phyloP scores from a whole-genome alignment of 2,329 filamentous ascomycete genomes.

The Fonsecaea multimorphosa region DNA sequence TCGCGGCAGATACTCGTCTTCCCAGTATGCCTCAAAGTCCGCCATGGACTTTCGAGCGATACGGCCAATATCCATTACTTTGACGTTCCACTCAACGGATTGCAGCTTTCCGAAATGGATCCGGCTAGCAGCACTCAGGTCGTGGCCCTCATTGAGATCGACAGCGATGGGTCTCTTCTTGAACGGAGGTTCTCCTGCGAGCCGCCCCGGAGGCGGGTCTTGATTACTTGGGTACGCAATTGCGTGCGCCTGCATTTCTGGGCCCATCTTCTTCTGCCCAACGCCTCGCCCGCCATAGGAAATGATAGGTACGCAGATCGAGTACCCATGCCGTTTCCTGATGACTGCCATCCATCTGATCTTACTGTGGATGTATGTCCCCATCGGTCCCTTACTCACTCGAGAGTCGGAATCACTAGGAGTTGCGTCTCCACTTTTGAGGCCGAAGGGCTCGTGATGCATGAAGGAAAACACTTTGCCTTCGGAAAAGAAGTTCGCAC shows the following conservation, averaged over 20 bases:
- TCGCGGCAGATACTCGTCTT: neutral
- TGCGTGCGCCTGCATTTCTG: conserved; percentile 11
- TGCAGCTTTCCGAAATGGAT: conserved; percentile 53
- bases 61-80: conserved; percentile 49
- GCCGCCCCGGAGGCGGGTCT: neutral
- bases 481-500: conserved; percentile 9
- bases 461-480: conserved; percentile 42
- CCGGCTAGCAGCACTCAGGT: conserved; percentile 45
- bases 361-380: conserved; percentile 16
- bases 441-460: conserved; percentile 40
- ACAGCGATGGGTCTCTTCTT: conserved; percentile 49
- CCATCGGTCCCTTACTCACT: neutral
- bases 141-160: conserved; percentile 37
- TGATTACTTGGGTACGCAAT: conserved; percentile 14
- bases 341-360: conserved; percentile 16
- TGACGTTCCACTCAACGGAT: conserved; percentile 52
- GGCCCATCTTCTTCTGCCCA: conserved; percentile 12
- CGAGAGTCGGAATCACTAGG: neutral
- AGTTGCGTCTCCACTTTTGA: neutral
- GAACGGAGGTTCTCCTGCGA: conserved; percentile 16
- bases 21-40: conserved; percentile 14
- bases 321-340: conserved; percentile 21
- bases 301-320: conserved; percentile 21
- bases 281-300: conserved; percentile 15
- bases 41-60: conserved; percentile 9